Conservation (phyloP, 306 rosid genomes). For the Alnus glutinosa region DNA sequence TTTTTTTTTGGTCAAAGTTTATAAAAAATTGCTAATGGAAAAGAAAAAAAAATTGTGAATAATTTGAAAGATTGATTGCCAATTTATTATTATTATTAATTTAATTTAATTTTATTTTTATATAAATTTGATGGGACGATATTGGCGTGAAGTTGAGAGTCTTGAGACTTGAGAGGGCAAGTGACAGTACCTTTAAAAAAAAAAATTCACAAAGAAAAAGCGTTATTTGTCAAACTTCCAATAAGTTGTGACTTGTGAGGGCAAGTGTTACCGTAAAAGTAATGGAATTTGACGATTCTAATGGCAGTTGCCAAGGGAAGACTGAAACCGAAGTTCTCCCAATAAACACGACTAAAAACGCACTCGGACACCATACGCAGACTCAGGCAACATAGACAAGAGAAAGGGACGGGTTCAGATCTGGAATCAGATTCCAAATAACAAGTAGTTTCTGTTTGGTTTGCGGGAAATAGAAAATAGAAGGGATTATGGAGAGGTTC, state of each 20-base stretch:
- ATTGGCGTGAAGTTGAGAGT: background rate
- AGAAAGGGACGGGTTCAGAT: constrained; percentile 48
- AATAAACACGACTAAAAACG: constrained; percentile 34
- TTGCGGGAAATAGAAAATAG: constrained; percentile 42
- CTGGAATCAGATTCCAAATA: constrained; percentile 32
- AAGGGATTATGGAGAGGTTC: constrained; percentile 53
- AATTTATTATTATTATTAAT: too few species aligned
- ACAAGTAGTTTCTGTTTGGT: constrained; percentile 37
- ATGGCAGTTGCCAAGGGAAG: constrained; percentile 48
- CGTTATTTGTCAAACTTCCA: background rate
- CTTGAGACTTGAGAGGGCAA: background rate
- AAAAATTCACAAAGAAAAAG: background rate
- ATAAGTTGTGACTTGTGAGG: background rate
- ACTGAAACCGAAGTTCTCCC: constrained; percentile 34
- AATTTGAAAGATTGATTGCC: too few species aligned
- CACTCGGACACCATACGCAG: constrained; percentile 21
- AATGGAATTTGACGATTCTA: constrained; percentile 35
- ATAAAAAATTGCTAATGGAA: too few species aligned
- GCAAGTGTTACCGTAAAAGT: background rate
- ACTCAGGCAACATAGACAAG: background rate
- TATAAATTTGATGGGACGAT: too few species aligned
- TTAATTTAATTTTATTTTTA: too few species aligned
- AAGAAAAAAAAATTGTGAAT: too few species aligned
- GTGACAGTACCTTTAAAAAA: too few species aligned
- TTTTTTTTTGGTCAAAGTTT: too few species aligned